phyloP scores from a whole-genome alignment of 2,329 filamentous ascomycete species.

The Rhexocercosporidium sp. region DNA sequence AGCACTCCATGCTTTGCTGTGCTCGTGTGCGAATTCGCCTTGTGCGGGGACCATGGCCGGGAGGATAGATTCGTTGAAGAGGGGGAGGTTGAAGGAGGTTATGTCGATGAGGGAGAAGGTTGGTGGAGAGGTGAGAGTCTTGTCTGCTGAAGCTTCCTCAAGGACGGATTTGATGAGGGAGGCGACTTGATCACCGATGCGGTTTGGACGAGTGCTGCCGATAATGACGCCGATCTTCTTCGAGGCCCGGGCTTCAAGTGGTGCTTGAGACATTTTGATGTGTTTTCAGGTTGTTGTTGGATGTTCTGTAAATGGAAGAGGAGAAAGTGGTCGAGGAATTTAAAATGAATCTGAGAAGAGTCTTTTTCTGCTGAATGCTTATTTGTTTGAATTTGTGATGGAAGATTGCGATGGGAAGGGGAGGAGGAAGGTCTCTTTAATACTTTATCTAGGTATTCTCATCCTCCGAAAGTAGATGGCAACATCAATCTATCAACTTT shows the following conservation, averaged over 20 bases:
- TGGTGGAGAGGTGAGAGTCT: constrained; percentile 18
- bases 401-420: neutral
- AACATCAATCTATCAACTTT: neutral
- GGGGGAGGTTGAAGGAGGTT: constrained; percentile 48
- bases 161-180: constrained; percentile 20
- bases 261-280: neutral
- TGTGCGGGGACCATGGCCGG: constrained; percentile 47
- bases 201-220: constrained; percentile 24
- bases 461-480: neutral
- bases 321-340: neutral
- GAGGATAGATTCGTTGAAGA: constrained; percentile 50
- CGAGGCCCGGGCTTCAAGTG: too few species aligned
- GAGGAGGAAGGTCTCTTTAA: neutral
- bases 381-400: neutral
- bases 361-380: neutral
- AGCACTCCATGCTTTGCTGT: constrained; percentile 51
- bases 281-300: neutral
- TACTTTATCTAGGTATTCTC: neutral
- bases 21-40: constrained; percentile 46
- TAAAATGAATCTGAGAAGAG: neutral
- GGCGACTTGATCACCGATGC: constrained; percentile 24
- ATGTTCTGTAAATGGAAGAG: neutral
- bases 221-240: constrained; percentile 30
- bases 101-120: constrained; percentile 46
- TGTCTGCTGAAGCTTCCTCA: neutral